Percentiles rank a stretch among this genome's conserved stretches.
Conservation (phyloP, 495 filamentous ascomycete genomes). For the Lichina pygmaea region DNA sequence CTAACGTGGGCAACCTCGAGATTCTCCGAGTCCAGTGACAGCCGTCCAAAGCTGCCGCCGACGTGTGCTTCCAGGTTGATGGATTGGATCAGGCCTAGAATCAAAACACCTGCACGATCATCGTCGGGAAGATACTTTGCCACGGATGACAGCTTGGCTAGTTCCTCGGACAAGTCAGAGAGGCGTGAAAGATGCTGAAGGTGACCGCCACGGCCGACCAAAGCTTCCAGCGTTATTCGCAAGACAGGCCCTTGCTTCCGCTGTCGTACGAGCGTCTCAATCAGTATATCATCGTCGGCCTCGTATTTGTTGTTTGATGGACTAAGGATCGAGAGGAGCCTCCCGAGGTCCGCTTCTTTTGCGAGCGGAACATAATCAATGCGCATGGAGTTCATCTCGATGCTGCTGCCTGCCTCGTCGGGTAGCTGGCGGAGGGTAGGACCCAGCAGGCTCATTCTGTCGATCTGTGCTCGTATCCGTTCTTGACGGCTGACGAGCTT, state of each 20-base stretch:
- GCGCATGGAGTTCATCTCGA: constrained; percentile 33
- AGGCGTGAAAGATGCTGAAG: constrained; percentile 34
- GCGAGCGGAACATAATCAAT: constrained; percentile 51
- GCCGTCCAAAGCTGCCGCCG: constrained; percentile 32
- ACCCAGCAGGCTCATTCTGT: constrained; percentile 45
- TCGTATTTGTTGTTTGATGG: constrained; percentile 85
- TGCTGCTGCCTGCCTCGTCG: constrained; percentile 22
- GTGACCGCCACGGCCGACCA: constrained; percentile 28
- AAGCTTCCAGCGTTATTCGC: constrained; percentile 32
- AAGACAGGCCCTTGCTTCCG: constrained; percentile 70
- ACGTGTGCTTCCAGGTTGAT: constrained; percentile 29
- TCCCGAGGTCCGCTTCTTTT: constrained; percentile 52
- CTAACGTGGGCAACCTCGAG: constrained; percentile 62
- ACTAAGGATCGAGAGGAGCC: constrained; percentile 61
- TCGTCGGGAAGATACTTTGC: constrained; percentile 91
- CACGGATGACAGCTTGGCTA: constrained; percentile 59
- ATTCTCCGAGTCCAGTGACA: constrained; percentile 27
- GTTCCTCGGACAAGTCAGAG: constrained; percentile 43
- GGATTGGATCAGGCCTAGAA: constrained; percentile 35
- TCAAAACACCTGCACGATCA: constrained; percentile 73
- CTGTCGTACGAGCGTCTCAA: constrained; percentile 79
- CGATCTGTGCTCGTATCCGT: constrained; percentile 40
- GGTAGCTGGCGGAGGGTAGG: constrained; percentile 25
- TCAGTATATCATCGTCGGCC: constrained; percentile 75
- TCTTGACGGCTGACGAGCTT: constrained; percentile 51